These are phyloP conservation scores for Eragrostis curvula DNA, from an alignment of 176 grass and related monocot genomes.

Conservation along the genomic window DNA sequence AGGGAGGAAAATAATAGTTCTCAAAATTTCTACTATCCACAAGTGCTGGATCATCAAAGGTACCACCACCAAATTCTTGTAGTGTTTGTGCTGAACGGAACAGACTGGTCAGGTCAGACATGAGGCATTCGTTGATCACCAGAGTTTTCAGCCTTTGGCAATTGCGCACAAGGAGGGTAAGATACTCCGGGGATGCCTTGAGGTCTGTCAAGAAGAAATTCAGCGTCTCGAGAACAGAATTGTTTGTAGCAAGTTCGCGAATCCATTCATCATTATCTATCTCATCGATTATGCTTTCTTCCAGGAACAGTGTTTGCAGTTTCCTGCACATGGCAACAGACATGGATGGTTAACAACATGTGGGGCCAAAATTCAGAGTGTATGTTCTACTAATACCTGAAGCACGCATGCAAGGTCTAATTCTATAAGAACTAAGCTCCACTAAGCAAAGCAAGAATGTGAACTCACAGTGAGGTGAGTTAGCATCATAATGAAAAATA, in stretches of 20 bases:
- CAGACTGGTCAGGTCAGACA: conserved; percentile 54
- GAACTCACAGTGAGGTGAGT: neutral
- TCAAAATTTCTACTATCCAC: conserved; percentile 52
- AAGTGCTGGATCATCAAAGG: conserved; percentile 65
- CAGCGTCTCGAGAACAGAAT: conserved; percentile 63
- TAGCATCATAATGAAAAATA: conserved; percentile 13
- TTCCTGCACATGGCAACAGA: conserved; percentile 52
- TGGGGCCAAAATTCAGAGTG: neutral
- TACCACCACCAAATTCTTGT: conserved; percentile 82
- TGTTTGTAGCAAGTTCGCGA: conserved; percentile 66
- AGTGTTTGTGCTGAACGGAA: conserved; percentile 62
- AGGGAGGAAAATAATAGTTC: conserved; percentile 72
- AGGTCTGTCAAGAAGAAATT: conserved; percentile 90
- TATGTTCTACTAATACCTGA: neutral
- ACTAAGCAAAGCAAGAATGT: conserved; percentile 18
- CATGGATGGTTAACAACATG: conserved; percentile 17
- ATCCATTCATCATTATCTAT: conserved; percentile 76
- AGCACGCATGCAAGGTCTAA: neutral
- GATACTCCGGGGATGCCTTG: conserved; percentile 56
- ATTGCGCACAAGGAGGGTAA: conserved; percentile 70
- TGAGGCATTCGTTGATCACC: conserved; percentile 74
- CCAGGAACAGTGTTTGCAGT: conserved; percentile 83
- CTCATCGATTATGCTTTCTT: conserved; percentile 70
- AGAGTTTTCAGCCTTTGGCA: conserved; percentile 70
- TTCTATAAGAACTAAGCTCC: conserved; percentile 8